Evolutionary conservation across 2,329 filamentous ascomycete species (phyloP).

Genomic region (Paramyrothecium sp.): DNA sequence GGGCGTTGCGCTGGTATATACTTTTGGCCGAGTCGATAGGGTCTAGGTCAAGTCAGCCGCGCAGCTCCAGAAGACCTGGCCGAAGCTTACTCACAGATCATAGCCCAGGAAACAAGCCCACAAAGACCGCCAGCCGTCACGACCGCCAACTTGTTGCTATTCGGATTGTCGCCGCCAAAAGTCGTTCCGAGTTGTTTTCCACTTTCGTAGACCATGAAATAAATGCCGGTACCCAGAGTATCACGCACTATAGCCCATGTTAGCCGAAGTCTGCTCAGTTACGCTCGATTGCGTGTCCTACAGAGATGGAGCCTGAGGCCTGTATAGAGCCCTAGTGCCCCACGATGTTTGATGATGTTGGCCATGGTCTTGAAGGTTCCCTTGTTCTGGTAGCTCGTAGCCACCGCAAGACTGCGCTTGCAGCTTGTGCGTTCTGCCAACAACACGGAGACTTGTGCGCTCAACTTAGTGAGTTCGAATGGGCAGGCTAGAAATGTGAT

Average conservation of each 20-base stretch:
- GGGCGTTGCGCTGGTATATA: slow-evolving; percentile 79
- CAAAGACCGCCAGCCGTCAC: slow-evolving; percentile 77
- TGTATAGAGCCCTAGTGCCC: slow-evolving; percentile 72
- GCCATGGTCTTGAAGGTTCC: slow-evolving; percentile 74
- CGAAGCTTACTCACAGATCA: slow-evolving; percentile 57
- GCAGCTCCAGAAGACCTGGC: background rate
- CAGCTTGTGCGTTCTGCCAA: slow-evolving; percentile 51
- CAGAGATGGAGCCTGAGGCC: slow-evolving; percentile 76
- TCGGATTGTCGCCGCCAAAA: slow-evolving; percentile 66
- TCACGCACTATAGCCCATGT: slow-evolving; percentile 63
- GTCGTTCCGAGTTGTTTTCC: slow-evolving; percentile 79
- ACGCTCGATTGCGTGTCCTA: slow-evolving; percentile 41
- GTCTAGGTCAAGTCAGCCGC: slow-evolving; percentile 34
- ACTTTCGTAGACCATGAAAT: slow-evolving; percentile 88
- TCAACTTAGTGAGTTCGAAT: slow-evolving; percentile 87
- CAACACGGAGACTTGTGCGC: slow-evolving; percentile 79
- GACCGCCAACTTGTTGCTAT: slow-evolving; percentile 78
- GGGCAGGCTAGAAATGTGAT: slow-evolving; percentile 83
- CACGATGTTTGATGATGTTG: slow-evolving; percentile 74
- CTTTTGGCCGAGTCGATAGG: slow-evolving; percentile 82
- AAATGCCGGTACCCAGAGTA: slow-evolving; percentile 79
- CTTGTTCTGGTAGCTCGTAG: slow-evolving; percentile 72
- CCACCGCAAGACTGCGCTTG: slow-evolving; percentile 55
- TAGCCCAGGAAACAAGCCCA: slow-evolving; percentile 79
- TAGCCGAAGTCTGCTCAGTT: slow-evolving; percentile 1